Conservation (phyloP, 1,284 basidiomycete species). For the Fomitopsis schrenkii region DNA sequence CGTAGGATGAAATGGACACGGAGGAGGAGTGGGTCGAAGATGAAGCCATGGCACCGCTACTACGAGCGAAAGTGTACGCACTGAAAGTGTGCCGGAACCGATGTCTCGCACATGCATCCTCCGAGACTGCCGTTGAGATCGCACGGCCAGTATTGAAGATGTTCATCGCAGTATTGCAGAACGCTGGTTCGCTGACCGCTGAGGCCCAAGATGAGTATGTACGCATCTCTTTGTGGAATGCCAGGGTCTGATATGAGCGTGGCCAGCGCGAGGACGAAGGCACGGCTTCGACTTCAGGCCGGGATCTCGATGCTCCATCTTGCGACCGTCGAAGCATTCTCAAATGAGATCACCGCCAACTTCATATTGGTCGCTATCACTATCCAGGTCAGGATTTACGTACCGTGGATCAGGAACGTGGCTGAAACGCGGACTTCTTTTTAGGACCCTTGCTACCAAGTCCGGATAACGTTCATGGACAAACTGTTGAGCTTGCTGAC, state of each 20-base stretch:
- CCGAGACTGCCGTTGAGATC: conserved; percentile 60
- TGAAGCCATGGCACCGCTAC: conserved; percentile 47
- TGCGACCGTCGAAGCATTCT: conserved; percentile 59
- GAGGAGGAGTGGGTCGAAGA: conserved; percentile 80
- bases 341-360: conserved; percentile 53
- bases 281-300: conserved; percentile 78
- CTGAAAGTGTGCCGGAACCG: conserved; percentile 81
- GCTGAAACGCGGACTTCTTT: not conserved
- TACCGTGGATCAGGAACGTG: not conserved
- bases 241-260: conserved; percentile 4
- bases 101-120: conserved; percentile 61
- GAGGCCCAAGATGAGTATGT: conserved; percentile 65
- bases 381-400: conserved; percentile 57
- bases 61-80: conserved; percentile 68
- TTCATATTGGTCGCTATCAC: conserved; percentile 74
- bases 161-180: conserved; percentile 62
- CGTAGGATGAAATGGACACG: conserved; percentile 42
- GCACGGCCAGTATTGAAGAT: conserved; percentile 74
- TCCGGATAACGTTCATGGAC: conserved; percentile 75
- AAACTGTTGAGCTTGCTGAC: conserved; percentile 70
- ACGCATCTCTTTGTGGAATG: not conserved
- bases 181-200: conserved; percentile 61
- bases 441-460: conserved; percentile 85
- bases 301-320: conserved; percentile 82
- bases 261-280: conserved; percentile 52